Evolutionary conservation across 495 filamentous ascomycete species (phyloP), one percentile per base, ranked within the genome.

Genomic region (Lichina pygmaea): DNA sequence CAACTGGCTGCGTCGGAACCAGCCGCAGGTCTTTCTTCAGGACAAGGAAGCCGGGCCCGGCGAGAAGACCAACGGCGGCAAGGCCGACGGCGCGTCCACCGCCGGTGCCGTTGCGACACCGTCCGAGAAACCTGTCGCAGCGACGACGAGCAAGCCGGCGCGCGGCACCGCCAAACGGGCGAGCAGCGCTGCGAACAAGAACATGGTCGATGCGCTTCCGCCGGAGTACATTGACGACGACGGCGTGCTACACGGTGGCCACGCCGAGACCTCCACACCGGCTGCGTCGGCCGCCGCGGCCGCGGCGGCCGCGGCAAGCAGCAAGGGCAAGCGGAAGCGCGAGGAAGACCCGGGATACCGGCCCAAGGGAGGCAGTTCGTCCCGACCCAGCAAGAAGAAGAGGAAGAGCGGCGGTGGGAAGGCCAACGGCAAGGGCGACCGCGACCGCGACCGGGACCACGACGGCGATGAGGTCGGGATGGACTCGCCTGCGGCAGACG

Each of bases 1-100:
- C 62, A 89, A 86, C 57, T 94, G 86, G 86, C 63, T 94, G 17
- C 71, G 81, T 34, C 72, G 74, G 47, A 72, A 91, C 54, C 78
- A 83, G 46, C 84, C 84, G 0, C 72, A 84, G 47, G 77, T 78
- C 16, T 89, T 86, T 60, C 61, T 91, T 0, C 79, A 86, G 55
- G 81, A 86, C 52, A 76, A 75, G 45, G 82, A 86, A 55, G 59
- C 33, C 31, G 44, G 44, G 16, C 34, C 17, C 46, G 43, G 33
- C n/a, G 42, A 39, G 2, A 43, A 48, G 30, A 36, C 48, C 30
- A 24, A 39, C 36, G 36, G 13, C 36, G 36, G 33, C 39, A 44
- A 43, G 46, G 46, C 31, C 33, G 46, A 48, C 45, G 5, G 31
- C 36, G 37, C 11, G 45, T 47, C 36, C 38, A 41, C 38, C 34